Percentiles rank a stretch among this genome's conserved stretches.
Conservation (phyloP, 2,329 filamentous ascomycete species). For the Penicillium concentricum region DNA sequence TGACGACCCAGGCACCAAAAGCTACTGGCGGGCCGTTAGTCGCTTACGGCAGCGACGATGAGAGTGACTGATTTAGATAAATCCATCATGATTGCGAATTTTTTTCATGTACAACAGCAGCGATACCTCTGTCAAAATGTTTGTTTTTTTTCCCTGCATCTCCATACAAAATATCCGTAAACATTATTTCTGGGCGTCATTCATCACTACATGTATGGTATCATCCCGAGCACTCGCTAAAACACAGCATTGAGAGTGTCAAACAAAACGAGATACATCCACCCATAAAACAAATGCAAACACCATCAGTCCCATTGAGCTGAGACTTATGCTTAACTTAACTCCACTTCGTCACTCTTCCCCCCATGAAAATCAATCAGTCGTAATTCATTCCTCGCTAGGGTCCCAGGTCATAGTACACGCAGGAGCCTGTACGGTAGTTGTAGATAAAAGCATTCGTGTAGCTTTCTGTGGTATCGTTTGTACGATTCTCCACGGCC, state of each 20-base stretch:
- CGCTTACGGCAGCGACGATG: slow-evolving; percentile 86
- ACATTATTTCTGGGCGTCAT: slow-evolving; percentile 9
- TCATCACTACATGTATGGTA: slow-evolving; percentile 19
- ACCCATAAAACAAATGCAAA: slow-evolving; percentile 5
- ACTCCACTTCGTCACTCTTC: background rate
- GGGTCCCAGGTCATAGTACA: slow-evolving; percentile 75
- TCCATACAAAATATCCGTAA: slow-evolving; percentile 10
- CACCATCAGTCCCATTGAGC: slow-evolving; percentile 14
- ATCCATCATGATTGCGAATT: slow-evolving; percentile 13
- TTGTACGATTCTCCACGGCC: slow-evolving; percentile 48
- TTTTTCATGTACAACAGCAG: slow-evolving; percentile 34
- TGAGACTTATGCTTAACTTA: background rate
- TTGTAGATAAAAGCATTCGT: slow-evolving; percentile 88
- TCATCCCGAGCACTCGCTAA: slow-evolving; percentile 19
- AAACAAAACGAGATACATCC: slow-evolving; percentile 8
- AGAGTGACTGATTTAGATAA: slow-evolving; percentile 55
- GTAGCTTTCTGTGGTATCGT: slow-evolving; percentile 52
- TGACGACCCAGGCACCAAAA: slow-evolving; percentile 43
- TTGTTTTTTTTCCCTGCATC: slow-evolving; percentile 4
- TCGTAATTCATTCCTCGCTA: slow-evolving; percentile 22
- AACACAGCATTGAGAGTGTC: slow-evolving; percentile 13
- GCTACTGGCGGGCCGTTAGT: slow-evolving; percentile 68
- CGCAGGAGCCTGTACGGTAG: slow-evolving; percentile 77
- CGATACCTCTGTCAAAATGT: slow-evolving; percentile 31
- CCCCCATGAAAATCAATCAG: slow-evolving; percentile 3